A percentile compares a stretch with the other conserved stretches of the same genome.
These are phyloP conservation scores for Sporobolomyces roseus DNA, from an alignment of 768 basidiomycete genomes.

Conservation along the genomic window DNA sequence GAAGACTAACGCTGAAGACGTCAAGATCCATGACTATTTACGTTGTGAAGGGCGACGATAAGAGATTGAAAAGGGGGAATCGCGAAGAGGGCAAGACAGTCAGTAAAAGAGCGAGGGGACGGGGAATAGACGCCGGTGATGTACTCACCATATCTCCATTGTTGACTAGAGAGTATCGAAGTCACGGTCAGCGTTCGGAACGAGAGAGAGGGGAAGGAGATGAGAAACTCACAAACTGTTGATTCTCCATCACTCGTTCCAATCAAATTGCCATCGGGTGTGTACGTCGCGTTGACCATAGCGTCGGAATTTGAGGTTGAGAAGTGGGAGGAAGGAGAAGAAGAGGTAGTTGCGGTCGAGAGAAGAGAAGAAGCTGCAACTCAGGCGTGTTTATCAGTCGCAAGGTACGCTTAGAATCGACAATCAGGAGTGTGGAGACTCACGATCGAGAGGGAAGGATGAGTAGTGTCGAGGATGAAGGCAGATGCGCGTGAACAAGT, in stretches of 20 bases:
- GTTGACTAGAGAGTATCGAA: constrained; percentile 11
- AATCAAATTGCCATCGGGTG: constrained; percentile 39
- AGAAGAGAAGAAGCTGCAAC: too few relatives aligned
- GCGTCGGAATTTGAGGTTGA: background rate
- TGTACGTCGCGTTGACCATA: constrained; percentile 55
- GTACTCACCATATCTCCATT: constrained; percentile 9
- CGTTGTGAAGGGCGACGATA: background rate
- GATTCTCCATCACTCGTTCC: background rate
- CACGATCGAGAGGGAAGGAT: background rate
- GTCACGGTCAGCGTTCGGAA: background rate
- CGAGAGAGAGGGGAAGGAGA: too few relatives aligned
- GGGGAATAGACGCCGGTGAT: background rate
- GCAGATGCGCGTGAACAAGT: background rate
- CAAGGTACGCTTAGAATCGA: too few relatives aligned
- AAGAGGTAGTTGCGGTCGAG: background rate
- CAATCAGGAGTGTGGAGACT: too few relatives aligned
- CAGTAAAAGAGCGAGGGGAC: too few relatives aligned
- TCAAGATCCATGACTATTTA: constrained; percentile 34
- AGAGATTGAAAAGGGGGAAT: background rate
- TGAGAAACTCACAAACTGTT: constrained; percentile 8
- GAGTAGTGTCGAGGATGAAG: background rate
- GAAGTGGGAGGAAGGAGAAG: background rate
- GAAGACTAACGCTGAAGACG: constrained; percentile 48
- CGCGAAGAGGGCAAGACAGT: background rate
- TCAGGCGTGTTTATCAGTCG: too few relatives aligned